These are phyloP conservation scores for Vicia villosa DNA, from an alignment of 306 rosid genomes.

Conservation along the genomic window DNA sequence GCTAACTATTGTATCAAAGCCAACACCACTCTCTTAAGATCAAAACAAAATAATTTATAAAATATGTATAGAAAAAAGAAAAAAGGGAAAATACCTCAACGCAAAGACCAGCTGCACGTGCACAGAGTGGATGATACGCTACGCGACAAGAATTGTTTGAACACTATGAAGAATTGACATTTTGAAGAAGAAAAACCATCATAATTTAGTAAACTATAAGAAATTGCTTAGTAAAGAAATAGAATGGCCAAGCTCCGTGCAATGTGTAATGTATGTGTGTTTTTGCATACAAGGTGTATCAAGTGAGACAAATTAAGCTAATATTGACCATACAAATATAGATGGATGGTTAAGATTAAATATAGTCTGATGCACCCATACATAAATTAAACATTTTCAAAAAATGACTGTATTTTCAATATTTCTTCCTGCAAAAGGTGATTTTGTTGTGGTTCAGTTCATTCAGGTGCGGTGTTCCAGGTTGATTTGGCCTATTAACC, in stretches of 20 bases:
- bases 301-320: not conserved
- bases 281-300: constrained; percentile 3
- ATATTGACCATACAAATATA: constrained; percentile 3
- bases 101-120: constrained; percentile 99
- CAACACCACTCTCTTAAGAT: constrained; percentile 17
- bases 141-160: constrained; percentile 91
- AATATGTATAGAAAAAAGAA: constrained; percentile 7
- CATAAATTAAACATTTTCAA: not conserved
- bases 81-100: constrained; percentile 73
- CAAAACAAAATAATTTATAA: constrained; percentile 28
- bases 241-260: constrained; percentile 9
- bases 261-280: not conserved
- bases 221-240: constrained; percentile 27
- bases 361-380: not conserved
- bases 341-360: not conserved
- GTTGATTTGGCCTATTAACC: not conserved
- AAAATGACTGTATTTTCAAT: constrained; percentile 9
- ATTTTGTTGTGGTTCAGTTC: constrained; percentile 10
- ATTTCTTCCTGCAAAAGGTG: constrained; percentile 3
- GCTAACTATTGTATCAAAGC: constrained; percentile 21
- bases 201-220: constrained; percentile 3
- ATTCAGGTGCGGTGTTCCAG: not conserved
- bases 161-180: constrained; percentile 64
- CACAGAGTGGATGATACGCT: constrained; percentile 99
- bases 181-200: constrained; percentile 13